Evolutionary conservation across 179 eudicot species (phyloP), one percentile per base, ranked within the genome.

Genomic region (Pouteria campechiana): DNA sequence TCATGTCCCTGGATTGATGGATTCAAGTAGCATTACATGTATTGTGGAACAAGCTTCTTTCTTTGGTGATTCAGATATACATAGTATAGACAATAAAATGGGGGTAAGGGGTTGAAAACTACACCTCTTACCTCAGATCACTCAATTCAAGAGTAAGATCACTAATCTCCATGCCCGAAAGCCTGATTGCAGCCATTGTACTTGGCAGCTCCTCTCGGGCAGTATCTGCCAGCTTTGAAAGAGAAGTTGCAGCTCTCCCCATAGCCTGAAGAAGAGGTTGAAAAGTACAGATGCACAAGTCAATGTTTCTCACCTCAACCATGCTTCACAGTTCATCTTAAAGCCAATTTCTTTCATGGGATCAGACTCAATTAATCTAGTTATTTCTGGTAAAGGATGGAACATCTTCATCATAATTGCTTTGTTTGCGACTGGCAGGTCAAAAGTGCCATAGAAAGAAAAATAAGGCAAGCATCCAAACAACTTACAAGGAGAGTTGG

Each of bases 101-200:
- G n/a, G n/a, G n/a, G n/a, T n/a, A n/a, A n/a, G n/a, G n/a, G n/a
- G n/a, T n/a, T n/a, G n/a, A n/a, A n/a, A 25, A 21, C 5, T 12
- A 0, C 9, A 13, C 25, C 14, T 29, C 35, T 57, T 65, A 89
- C 97, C 95, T 84, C 25, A 89, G 62, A 54, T 84, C 97, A 68
- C 81, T 81, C 32, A 85, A 50, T 62, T 89, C 97, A 23, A 81
- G 67, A 14, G 93, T 89, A 59, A 89, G 95, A 66, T 89, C 95
- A 61, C 95, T 84, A 53, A 89, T 72, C 72, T 89, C 97, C 85
- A 89, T 84, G 64, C 95, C 80, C 24, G 97, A 80, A 21, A 84
- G 78, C 64, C 89, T 72, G 53, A 85, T 55, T 41, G 97, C 95
- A 70, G 95, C 85, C 89, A 89, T 78, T 50, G 97, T 89, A 52